Evolutionary conservation across 208 protist genomes (phyloP).

Genomic region (Trypanosoma theileri): DNA sequence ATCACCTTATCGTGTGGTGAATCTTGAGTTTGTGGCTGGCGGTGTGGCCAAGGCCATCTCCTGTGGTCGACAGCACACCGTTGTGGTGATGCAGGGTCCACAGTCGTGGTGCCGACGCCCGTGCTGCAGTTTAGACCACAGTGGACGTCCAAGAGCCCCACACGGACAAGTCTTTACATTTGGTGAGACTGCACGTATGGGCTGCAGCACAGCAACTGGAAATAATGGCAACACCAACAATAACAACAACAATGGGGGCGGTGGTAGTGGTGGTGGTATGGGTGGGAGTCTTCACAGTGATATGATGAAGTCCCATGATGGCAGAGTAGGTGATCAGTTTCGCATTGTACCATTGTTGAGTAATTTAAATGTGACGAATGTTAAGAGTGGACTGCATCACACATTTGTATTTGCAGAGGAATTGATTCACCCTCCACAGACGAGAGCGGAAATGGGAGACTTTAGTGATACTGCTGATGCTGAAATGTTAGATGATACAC

Average conservation of each 20-base stretch:
- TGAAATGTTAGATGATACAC: not conserved
- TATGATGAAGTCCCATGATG: not conserved
- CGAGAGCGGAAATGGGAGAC: not conserved
- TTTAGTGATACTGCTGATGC: not conserved
- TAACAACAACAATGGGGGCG: not conserved
- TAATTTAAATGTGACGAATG: slow-evolving; percentile 49
- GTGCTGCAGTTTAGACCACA: slow-evolving; percentile 58
- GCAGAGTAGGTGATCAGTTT: slow-evolving; percentile 20
- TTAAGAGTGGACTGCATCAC: slow-evolving; percentile 83
- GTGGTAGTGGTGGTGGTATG: slow-evolving; percentile 6
- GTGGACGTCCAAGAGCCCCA: slow-evolving; percentile 27
- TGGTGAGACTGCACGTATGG: slow-evolving; percentile 43
- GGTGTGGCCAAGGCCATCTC: slow-evolving; percentile 66
- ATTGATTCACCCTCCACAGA: slow-evolving; percentile 4
- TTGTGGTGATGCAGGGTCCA: slow-evolving; percentile 80
- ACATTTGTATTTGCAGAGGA: slow-evolving; percentile 81
- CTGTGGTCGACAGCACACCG: slow-evolving; percentile 86
- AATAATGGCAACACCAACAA: slow-evolving; percentile 3
- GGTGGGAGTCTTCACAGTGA: not conserved
- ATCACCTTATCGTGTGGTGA: slow-evolving; percentile 67
- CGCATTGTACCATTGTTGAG: slow-evolving; percentile 50
- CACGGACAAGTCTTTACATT: slow-evolving; percentile 81
- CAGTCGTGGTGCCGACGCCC: slow-evolving; percentile 57
- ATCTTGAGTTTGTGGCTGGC: slow-evolving; percentile 76
- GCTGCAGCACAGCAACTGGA: not conserved